Base-by-base conservation (phyloP, 1,284 basidiomycete species). In the Malassezia japonica region DNA sequence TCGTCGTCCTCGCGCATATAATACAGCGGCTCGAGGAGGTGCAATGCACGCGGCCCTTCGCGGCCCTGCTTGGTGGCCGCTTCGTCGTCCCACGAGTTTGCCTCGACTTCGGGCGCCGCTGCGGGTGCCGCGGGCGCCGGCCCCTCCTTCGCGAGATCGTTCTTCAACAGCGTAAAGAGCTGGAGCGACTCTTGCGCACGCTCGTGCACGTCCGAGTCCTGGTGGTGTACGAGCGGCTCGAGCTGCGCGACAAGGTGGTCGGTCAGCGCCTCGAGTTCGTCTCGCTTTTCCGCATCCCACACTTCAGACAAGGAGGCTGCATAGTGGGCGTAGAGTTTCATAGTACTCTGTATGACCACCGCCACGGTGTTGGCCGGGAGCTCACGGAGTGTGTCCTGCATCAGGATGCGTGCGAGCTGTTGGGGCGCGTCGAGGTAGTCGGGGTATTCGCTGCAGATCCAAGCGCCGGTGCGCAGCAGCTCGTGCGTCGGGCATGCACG, bases 361-460 rank as follows among this genome's bases (percentile, higher is more conserved):
- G 57, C 59, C 3, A 61, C 6, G 1, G 21, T 24, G 2, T 36
- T 33, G 6, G 33, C 34, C 8, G 46, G 25, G 7, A 44, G 23
- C 12, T 36, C 24, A 12, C 23, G 20, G 6, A 44, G 4, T 1
- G 8, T 25, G n/a, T 62, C 57, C 36, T 43, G 53, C n/a, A 67
- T 20, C 13, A 55, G 38, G 0, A 54, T 46, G 15, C 37, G 48
- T 1, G 87, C 75, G 35, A 95, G 77, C 67, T 84, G 46, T 42
- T 68, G 59, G 25, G 74, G 67, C 10, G 64, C 59, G 7, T 44
- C 32, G 1, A 74, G 57, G 47, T 74, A 53, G 65, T 71, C 47
- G 16, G 85, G 83, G 71, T 89, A 90, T 74, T 98, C 94, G 23
- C 91, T 91, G 61, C 86, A 88, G 58, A 95, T 86, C 85, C 87